phyloP scores from a whole-genome alignment of 2,329 filamentous ascomycete genomes.

The Fusarium sp. region DNA sequence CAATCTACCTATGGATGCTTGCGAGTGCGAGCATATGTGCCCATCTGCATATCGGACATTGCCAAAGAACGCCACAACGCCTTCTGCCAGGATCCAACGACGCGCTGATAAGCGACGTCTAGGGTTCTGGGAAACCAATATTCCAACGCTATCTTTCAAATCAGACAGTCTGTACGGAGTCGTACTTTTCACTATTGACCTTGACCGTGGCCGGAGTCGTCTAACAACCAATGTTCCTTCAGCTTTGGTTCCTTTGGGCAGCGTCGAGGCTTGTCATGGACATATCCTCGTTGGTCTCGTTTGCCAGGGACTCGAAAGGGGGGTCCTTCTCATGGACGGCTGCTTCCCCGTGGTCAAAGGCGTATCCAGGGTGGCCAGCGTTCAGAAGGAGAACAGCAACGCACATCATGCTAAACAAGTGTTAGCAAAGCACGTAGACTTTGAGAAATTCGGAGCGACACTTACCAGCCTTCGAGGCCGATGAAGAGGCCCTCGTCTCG shows the following conservation, averaged over 20 bases:
- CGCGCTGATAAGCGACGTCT: neutral
- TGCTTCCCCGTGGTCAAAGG: constrained; percentile 11
- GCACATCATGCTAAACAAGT: constrained; percentile 35
- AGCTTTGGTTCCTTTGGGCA: neutral
- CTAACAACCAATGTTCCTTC: neutral
- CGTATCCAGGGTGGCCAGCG: constrained; percentile 38
- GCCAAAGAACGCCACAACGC: constrained; percentile 8
- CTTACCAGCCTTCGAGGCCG: constrained; percentile 42
- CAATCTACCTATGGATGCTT: neutral
- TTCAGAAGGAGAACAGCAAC: constrained; percentile 37
- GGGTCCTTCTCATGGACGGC: constrained; percentile 9
- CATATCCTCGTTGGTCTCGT: constrained; percentile 9
- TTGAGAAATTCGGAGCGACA: neutral
- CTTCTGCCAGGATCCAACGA: neutral
- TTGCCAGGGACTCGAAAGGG: neutral
- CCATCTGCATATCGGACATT: neutral
- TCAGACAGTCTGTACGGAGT: neutral
- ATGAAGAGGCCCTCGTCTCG: constrained; percentile 42
- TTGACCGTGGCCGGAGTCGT: neutral
- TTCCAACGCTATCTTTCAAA: neutral
- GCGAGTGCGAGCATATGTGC: neutral
- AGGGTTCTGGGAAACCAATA: neutral
- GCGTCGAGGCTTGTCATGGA: constrained; percentile 6
- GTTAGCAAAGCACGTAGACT: constrained; percentile 10
- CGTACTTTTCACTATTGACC: neutral